A percentile compares a stretch with the other conserved stretches of the same genome.
phyloP scores from a whole-genome alignment of 441 rosid genomes.

The Monsonia emarginata region DNA sequence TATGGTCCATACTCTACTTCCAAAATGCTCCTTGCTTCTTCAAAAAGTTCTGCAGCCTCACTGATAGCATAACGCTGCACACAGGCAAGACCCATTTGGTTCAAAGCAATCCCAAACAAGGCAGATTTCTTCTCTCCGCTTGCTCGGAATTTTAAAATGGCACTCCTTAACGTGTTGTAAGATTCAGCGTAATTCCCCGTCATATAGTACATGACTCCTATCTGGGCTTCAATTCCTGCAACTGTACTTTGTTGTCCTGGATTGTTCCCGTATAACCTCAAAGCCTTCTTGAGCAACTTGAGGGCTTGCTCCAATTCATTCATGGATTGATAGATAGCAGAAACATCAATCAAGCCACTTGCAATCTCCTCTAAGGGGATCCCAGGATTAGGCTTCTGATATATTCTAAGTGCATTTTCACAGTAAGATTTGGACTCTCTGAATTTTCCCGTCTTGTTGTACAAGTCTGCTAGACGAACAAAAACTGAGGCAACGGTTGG shows the following conservation, averaged over 20 bases:
- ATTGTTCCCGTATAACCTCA: slow-evolving; percentile 44
- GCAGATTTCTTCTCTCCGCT: slow-evolving; percentile 75
- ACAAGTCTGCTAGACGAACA: slow-evolving; percentile 73
- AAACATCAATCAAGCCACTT: slow-evolving; percentile 63
- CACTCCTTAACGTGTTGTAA: slow-evolving; percentile 51
- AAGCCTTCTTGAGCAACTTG: slow-evolving; percentile 52
- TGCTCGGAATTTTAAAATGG: slow-evolving; percentile 56
- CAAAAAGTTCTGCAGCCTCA: slow-evolving; percentile 73
- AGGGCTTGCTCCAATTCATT: slow-evolving; percentile 59
- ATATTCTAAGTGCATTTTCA: slow-evolving; percentile 69
- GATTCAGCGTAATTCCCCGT: slow-evolving; percentile 60
- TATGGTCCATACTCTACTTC: slow-evolving; percentile 77
- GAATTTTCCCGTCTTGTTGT: slow-evolving; percentile 62
- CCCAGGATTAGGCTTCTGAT: slow-evolving; percentile 48
- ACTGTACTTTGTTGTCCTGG: slow-evolving; percentile 70
- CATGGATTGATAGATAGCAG: slow-evolving; percentile 83
- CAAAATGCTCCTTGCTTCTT: slow-evolving; percentile 68
- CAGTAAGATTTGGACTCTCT: slow-evolving; percentile 76
- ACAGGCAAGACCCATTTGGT: slow-evolving; percentile 84
- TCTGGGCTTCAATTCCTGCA: slow-evolving; percentile 86
- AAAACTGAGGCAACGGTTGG: slow-evolving; percentile 70
- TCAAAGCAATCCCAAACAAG: slow-evolving; percentile 67
- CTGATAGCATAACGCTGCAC: slow-evolving; percentile 57
- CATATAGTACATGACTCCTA: slow-evolving; percentile 84
- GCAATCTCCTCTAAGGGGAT: slow-evolving; percentile 68